Evolutionary conservation across 805 yeast genomes (phyloP).

Genomic region (Lipomyces orientalis): DNA sequence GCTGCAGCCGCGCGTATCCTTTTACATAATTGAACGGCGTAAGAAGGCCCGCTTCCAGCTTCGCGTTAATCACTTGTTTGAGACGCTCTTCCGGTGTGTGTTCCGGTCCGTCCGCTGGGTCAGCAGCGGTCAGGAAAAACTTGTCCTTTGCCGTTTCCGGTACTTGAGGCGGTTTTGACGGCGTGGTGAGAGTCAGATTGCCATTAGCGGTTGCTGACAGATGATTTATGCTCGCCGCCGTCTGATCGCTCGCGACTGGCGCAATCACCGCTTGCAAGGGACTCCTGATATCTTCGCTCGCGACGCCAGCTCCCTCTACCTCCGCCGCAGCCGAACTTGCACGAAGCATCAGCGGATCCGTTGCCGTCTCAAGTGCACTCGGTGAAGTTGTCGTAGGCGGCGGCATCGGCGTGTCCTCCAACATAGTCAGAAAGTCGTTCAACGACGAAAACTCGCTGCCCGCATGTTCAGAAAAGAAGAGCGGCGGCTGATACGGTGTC

Average conservation of each 20-base stretch:
- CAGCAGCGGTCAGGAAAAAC: conserved; percentile 94
- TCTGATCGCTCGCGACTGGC: neutral
- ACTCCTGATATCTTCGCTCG: neutral
- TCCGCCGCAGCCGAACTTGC: conserved; percentile 7
- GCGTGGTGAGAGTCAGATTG: conserved; percentile 30
- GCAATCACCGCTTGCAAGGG: neutral
- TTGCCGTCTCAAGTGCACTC: conserved; percentile 7
- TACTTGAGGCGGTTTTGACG: conserved; percentile 14
- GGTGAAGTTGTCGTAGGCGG: conserved; percentile 9
- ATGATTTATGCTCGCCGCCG: neutral
- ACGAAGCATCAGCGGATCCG: conserved; percentile 6
- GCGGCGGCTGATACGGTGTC: conserved; percentile 53
- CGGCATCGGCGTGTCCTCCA: conserved; percentile 62
- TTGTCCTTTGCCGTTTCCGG: conserved; percentile 84
- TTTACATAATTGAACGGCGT: conserved; percentile 93
- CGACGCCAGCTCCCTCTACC: neutral
- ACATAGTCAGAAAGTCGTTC: conserved; percentile 86
- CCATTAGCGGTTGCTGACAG: conserved; percentile 29
- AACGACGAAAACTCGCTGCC: conserved; percentile 90
- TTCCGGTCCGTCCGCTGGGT: conserved; percentile 79
- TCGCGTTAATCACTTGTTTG: conserved; percentile 92
- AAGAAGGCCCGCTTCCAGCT: conserved; percentile 87
- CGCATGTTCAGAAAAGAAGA: conserved; percentile 79
- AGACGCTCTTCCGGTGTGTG: conserved; percentile 91
- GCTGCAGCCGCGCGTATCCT: conserved; percentile 88